These are phyloP conservation scores for Beauveria bassiana DNA, from an alignment of 2,329 filamentous ascomycete genomes.

Conservation along the genomic window DNA sequence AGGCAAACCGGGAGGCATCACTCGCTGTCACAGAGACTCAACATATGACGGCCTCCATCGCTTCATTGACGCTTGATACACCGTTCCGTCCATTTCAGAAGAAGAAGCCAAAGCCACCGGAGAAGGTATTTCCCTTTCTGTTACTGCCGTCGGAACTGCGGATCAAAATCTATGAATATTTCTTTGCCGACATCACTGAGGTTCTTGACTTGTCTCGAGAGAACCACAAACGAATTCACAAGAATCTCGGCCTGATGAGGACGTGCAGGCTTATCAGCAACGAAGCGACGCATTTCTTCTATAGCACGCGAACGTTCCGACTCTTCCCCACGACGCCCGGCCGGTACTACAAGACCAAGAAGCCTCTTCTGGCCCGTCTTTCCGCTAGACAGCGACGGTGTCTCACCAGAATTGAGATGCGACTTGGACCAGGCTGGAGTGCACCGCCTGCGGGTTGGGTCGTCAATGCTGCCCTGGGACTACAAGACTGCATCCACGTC, in stretches of 20 bases:
- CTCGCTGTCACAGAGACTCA: slow-evolving; percentile 31
- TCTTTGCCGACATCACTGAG: slow-evolving; percentile 45
- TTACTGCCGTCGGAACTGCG: slow-evolving; percentile 62
- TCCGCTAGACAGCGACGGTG: slow-evolving; percentile 50
- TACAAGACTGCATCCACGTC: slow-evolving; percentile 53
- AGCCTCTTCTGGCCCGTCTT: slow-evolving; percentile 60
- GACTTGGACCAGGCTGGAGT: slow-evolving; percentile 66
- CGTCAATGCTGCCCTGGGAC: slow-evolving; percentile 55
- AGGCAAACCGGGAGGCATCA: slow-evolving; percentile 25
- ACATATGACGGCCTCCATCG: slow-evolving; percentile 34
- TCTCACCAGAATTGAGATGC: slow-evolving; percentile 59
- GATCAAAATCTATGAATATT: slow-evolving; percentile 57
- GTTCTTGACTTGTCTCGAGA: slow-evolving; percentile 60
- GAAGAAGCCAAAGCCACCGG: slow-evolving; percentile 25
- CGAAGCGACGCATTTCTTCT: slow-evolving; percentile 60
- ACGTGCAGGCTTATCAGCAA: slow-evolving; percentile 52
- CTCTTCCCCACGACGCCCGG: slow-evolving; percentile 59
- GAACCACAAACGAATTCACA: slow-evolving; percentile 55
- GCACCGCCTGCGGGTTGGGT: slow-evolving; percentile 64
- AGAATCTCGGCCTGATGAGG: slow-evolving; percentile 52
- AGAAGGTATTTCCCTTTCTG: slow-evolving; percentile 55
- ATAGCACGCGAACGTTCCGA: slow-evolving; percentile 53
- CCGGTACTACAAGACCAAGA: slow-evolving; percentile 65
- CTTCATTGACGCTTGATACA: slow-evolving; percentile 35
- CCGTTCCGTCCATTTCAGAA: slow-evolving; percentile 22